Conservation (phyloP, 2,329 filamentous ascomycete species). For the Acarospora socialis region DNA sequence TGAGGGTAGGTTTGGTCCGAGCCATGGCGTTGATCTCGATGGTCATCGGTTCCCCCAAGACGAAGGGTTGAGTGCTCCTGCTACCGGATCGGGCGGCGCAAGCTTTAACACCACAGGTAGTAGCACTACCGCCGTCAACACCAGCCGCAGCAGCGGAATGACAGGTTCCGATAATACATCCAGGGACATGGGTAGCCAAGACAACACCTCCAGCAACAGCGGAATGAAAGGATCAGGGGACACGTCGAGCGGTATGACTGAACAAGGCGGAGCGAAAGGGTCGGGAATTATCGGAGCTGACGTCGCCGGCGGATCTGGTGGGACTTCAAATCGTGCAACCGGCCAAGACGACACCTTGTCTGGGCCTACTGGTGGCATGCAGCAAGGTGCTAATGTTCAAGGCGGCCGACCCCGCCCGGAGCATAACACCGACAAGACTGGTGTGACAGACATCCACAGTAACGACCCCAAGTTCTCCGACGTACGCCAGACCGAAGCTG, state of each 20-base stretch:
- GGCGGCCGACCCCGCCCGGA: slow-evolving; percentile 6
- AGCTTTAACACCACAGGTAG: slow-evolving; percentile 9
- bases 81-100: slow-evolving; percentile 10
- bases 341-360: no score
- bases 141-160: no score
- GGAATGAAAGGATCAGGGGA: slow-evolving; percentile 3
- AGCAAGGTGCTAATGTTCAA: no score
- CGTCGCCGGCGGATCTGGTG: no score
- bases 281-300: slow-evolving; percentile 16
- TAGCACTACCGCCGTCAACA: no score
- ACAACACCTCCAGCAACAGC: slow-evolving; percentile 16
- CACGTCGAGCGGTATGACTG: slow-evolving; percentile 4
- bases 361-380: no score
- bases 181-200: slow-evolving; percentile 13
- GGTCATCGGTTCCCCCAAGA: no score
- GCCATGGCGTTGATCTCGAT: no score
- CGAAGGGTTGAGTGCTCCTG: no score
- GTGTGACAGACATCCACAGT: slow-evolving; percentile 5
- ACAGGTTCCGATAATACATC: no score
- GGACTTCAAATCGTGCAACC: no score
- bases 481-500: not conserved
- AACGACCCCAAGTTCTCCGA: slow-evolving; percentile 1
- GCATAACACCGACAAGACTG: slow-evolving; percentile 8
- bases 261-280: slow-evolving; percentile 21
- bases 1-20: no score